Evolutionary conservation across 352 stramenopile genomes (phyloP), one percentile per base, ranked within the genome.

Genomic region (Chrysophaeum taylorii): DNA sequence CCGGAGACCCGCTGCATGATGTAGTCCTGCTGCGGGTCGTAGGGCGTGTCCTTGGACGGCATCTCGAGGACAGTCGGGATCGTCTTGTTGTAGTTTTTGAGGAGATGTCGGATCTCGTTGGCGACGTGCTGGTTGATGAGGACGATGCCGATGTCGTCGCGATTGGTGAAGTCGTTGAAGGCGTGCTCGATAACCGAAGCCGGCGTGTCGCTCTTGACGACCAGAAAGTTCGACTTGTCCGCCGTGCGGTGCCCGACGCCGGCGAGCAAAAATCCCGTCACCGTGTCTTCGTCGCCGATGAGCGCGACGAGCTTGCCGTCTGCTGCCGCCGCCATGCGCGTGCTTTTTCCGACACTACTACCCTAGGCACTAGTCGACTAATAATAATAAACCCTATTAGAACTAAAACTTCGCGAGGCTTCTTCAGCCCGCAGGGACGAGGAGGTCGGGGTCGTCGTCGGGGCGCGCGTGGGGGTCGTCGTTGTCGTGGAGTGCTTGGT

Each of bases 91-190:
- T 99, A 99, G 78, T 93, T 87, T 74, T 96, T 96, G 48, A 99
- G 85, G 41, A 98, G 82, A 76, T 98, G 94, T 63, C 94, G 91
- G 79, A 99, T 98, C 76, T 97, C 86, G 75, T 97, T 96, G 7
- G 94, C 94, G 72, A 98, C 88, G 72, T 98, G 93, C 81, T 99
- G 94, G 81, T 98, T 99, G 75, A 99, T 98, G 29, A 99, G 85
- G 70, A 99, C 93, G 70, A 99, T 99, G 42, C 87, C 94, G 70
- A 99, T 87, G 81, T 99, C 94, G 75, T 97, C 87, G 52, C 94
- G 87, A 53, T 74, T 91, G 37, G 92, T 90, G 39, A 98, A 88
- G 36, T 80, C 81, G 62, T 91, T 89, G 79, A 98, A 97, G 31
- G 87, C 90, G 45, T 93, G 82, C 73, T 95, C 87, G 70, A 96